Percentiles rank a stretch among this genome's conserved stretches.
These are phyloP conservation scores for Scheffersomyces lignicola DNA, from an alignment of 1,139 yeast genomes.

Conservation along the genomic window DNA sequence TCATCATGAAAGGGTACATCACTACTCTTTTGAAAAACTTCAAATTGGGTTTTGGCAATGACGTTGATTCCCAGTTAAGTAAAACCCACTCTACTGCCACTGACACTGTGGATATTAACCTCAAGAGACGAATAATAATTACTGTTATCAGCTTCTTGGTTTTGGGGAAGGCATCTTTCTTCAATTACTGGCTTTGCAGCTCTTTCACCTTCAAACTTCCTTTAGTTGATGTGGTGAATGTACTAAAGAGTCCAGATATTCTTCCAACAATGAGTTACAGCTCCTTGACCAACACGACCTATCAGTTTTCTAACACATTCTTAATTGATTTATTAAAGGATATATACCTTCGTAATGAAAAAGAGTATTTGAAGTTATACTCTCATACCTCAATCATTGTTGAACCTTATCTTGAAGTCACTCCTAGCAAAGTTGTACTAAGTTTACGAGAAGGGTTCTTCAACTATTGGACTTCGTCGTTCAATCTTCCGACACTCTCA, in stretches of 20 bases:
- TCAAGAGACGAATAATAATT: neutral
- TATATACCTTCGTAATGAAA: conserved; percentile 23
- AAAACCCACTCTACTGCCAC: neutral
- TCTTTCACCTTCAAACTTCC: conserved; percentile 11
- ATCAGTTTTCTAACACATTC: conserved; percentile 6
- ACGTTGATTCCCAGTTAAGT: neutral
- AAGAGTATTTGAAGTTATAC: conserved; percentile 16
- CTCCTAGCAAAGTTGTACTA: conserved; percentile 12
- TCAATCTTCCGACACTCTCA: conserved; percentile 3
- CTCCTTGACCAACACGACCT: conserved; percentile 6
- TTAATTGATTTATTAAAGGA: conserved; percentile 17
- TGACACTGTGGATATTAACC: neutral
- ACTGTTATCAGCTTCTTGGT: neutral
- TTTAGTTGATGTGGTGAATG: conserved; percentile 18
- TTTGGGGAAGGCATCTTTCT: neutral
- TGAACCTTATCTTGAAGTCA: conserved; percentile 16
- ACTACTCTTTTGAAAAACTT: neutral
- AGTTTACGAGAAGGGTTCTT: conserved; percentile 19
- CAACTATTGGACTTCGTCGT: conserved; percentile 9
- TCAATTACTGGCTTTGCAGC: conserved; percentile 2
- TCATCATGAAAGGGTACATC: neutral
- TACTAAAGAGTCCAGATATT: conserved; percentile 9
- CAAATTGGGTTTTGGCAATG: neutral
- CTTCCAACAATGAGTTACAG: conserved; percentile 7
- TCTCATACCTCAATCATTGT: conserved; percentile 19